Base-by-base conservation (phyloP, 495 filamentous ascomycete species). In the Penicillium desertorum region DNA sequence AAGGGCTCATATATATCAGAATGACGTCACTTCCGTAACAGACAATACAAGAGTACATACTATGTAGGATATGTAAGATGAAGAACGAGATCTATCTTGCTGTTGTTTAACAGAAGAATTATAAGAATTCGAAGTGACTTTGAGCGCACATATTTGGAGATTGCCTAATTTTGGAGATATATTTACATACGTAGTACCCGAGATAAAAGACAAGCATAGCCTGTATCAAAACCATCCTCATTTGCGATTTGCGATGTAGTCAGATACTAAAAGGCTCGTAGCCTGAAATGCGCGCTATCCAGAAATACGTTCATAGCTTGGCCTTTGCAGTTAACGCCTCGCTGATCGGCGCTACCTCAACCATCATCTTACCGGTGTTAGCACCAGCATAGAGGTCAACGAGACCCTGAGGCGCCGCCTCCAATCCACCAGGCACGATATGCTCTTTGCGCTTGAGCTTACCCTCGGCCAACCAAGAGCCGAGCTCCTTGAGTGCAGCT, bases 361-460 rank as follows among this genome's bases (percentile, higher is more conserved):
- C 71, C 73, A 79, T 77, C 73, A 77, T 76, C 69, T 78, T 80
- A 51, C 80, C 80, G 12, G 79, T 82, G 56, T 83, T 79, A 12
- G 60, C 72, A 45, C 81, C 81, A 17, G 71, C 65, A 60, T 79
- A 84, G 44, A 84, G 63, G 56, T 77, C 71, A 20, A 80, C 66
- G 48, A 83, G 64, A 11, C 69, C 77, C 62, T 81, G 64, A 17
- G 77, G 77, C n/a, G 79, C 75, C 9, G 75, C 67, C 57, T 71
- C 71, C n/a, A 84, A 58, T 5, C 80, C 79, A 10, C 80, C 81
- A 19, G 70, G 68, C 16, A 83, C 66, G 48, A 84, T 79, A 37
- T 80, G 77, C 53, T 83, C 80, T 63, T 81, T 82, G 37, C 79
- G 72, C 71, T 80, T 76, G 55, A 84, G 65, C 60, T 79, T 82